phyloP scores from a whole-genome alignment of 306 rosid species.

The Medicago arabica region DNA sequence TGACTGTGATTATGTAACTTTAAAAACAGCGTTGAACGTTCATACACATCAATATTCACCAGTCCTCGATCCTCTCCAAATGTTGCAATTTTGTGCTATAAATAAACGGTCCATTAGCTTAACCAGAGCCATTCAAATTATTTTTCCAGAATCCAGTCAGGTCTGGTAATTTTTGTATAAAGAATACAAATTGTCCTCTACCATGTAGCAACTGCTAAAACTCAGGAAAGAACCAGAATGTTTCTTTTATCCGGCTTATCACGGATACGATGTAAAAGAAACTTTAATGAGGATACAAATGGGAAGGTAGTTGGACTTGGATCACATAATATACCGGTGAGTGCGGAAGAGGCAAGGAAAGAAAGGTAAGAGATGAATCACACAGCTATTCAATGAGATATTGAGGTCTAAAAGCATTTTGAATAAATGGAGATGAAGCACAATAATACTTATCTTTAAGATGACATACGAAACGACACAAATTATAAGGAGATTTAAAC shows the following conservation, averaged over 20 bases:
- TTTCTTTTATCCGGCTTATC: not conserved
- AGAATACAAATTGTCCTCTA: slow-evolving; percentile 18
- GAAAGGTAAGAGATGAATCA: not conserved
- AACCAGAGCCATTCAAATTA: slow-evolving; percentile 9
- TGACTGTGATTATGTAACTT: slow-evolving; percentile 12
- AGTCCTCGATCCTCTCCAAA: slow-evolving; percentile 16
- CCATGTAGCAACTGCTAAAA: not conserved
- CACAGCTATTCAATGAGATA: slow-evolving; percentile 13
- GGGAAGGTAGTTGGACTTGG: no score
- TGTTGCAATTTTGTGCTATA: slow-evolving; percentile 24
- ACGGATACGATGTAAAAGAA: not conserved
- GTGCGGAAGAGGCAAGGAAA: not conserved
- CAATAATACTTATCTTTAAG: not conserved
- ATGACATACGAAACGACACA: not conserved
- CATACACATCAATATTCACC: slow-evolving; percentile 13
- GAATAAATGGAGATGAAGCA: slow-evolving; percentile 1
- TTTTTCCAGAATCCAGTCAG: not conserved
- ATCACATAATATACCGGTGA: not conserved
- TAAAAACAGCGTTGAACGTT: slow-evolving; percentile 25
- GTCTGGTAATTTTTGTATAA: slow-evolving; percentile 24
- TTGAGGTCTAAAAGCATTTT: not conserved
- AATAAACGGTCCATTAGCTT: slow-evolving; percentile 27
- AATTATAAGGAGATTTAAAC: slow-evolving; percentile 12
- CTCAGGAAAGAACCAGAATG: not conserved
- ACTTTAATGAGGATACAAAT: not conserved